Conservation (phyloP, 768 basidiomycete species). For the Phylloporus rhodoxanthus region DNA sequence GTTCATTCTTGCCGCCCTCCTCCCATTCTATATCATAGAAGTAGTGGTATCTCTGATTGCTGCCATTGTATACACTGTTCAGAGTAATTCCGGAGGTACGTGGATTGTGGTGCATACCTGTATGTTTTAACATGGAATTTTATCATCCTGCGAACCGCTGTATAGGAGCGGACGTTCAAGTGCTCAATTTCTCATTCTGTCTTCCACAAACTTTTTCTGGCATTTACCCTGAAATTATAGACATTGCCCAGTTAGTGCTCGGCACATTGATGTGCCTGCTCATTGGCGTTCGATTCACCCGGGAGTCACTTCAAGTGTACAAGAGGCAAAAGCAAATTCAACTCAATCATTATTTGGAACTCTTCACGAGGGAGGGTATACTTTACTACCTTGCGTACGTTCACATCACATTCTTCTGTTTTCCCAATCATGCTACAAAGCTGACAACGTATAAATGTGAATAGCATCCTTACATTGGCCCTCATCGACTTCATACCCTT, state of each 20-base stretch:
- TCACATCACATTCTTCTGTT: not conserved
- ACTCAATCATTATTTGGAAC: not conserved
- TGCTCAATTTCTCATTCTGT: not conserved
- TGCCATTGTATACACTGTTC: not conserved
- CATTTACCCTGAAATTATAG: not conserved
- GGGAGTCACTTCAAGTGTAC: not conserved
- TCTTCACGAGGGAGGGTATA: not conserved
- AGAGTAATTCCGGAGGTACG: not conserved
- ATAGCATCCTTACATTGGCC: not conserved
- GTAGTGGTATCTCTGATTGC: not conserved
- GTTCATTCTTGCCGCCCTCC: not conserved
- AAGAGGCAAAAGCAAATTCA: not conserved
- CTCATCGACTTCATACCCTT: not conserved
- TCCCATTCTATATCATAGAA: not conserved
- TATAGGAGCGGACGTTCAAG: not conserved
- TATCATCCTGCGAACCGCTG: not conserved
- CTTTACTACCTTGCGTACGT: not conserved
- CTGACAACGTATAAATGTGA: not conserved
- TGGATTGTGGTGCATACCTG: not conserved
- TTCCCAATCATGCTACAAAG: no score
- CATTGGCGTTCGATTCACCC: not conserved
- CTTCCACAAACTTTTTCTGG: not conserved
- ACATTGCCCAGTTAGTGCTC: not conserved
- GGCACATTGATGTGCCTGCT: not conserved
- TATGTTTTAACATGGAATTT: not conserved